Base-by-base conservation (phyloP, 2,329 filamentous ascomycete species). In the Zalaria obscura region DNA sequence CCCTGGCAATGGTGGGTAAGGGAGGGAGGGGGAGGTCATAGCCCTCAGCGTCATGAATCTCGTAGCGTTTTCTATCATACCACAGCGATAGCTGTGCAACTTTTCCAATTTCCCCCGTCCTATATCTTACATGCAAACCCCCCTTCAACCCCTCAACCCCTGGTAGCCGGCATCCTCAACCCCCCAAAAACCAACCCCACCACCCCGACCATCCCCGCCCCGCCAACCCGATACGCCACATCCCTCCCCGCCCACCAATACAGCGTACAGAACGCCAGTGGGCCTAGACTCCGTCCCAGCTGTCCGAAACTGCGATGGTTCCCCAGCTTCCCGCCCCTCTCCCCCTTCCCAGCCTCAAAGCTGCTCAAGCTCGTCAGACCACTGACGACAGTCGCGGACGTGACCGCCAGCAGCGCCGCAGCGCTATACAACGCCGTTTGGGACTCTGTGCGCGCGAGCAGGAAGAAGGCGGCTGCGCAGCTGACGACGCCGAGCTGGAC, bases 241-340 rank as follows among this genome's bases (percentile, higher is more conserved):
- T 93, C 82, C 37, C 91, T 71, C 0, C 91, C 91, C 5, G 86
- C 88, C 91, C 91, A 98, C 91, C 91, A 98, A 65, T 98, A 98
- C 42, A 98, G 69, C 38, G 85, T 86, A 47, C 91, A 96, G 58
- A 98, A 98, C 31, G 93, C 64, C 4, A 98, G 60, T 0, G 91
- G 91, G 0, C 91, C 91, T 7, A 93, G 61, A 0, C 88, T 86
- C 29, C 91, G 74, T 3, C 91, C 91, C 3, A 88, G 73, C 67
- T 98, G 91, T 4, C 91, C 89, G 59, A 75, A 79, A 50, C 74
- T 77, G 27, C 91, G 72, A 51, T 96, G 72, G 44, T 84, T 80
- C 3, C 91, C 91, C 40, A 98, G 66, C 56, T 93, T 93, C 37
- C 79, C 79, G 3, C 91, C 91, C 34, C 89, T 72, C 63, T 96